phyloP scores from a whole-genome alignment of 2,329 filamentous ascomycete genomes.

The Fusarium lyarnte region DNA sequence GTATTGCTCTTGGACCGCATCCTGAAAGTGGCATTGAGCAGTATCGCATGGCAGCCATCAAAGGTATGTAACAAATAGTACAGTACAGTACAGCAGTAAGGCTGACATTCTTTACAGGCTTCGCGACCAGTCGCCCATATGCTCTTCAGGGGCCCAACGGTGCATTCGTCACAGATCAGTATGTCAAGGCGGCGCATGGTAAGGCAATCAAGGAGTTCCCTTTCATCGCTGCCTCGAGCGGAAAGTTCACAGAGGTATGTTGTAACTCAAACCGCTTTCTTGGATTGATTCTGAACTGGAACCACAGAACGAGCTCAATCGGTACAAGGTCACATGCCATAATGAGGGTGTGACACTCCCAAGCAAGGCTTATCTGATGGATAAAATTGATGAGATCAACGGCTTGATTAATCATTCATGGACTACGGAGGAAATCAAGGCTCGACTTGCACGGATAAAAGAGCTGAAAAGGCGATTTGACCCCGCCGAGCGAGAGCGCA shows the following conservation, averaged over 20 bases:
- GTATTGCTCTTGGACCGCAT: constrained; percentile 84
- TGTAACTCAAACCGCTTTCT: background rate
- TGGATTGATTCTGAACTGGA: constrained; percentile 35
- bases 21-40: constrained; percentile 75
- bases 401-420: constrained; percentile 80
- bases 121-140: constrained; percentile 83
- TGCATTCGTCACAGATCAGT: constrained; percentile 84
- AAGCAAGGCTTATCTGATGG: constrained; percentile 72
- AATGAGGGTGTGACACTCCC: constrained; percentile 79
- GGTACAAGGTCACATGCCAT: constrained; percentile 79
- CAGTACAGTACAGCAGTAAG: background rate
- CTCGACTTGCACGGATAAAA: constrained; percentile 78
- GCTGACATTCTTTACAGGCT: constrained; percentile 63
- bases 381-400: constrained; percentile 85
- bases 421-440: constrained; percentile 83
- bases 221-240: constrained; percentile 90
- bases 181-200: constrained; percentile 83
- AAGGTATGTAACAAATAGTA: constrained; percentile 63
- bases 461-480: constrained; percentile 73
- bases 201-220: constrained; percentile 86
- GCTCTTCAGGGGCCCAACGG: constrained; percentile 82
- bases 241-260: constrained; percentile 80
- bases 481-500: constrained; percentile 72
- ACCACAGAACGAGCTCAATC: constrained; percentile 76
- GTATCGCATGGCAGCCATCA: constrained; percentile 90